phyloP scores from a whole-genome alignment of 1,284 basidiomycete species.

The Leccinum pachyderme region DNA sequence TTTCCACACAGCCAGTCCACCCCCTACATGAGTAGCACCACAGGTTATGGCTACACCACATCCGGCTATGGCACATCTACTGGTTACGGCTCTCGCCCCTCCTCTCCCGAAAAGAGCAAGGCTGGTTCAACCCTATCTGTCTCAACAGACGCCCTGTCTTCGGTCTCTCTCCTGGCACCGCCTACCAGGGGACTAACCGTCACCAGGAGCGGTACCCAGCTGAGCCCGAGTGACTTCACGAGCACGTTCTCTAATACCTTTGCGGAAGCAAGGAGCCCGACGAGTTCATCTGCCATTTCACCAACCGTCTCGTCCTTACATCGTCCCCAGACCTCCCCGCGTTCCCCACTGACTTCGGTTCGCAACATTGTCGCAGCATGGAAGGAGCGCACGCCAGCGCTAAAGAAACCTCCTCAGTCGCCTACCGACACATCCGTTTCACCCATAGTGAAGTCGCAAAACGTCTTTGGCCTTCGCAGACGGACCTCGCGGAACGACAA shows the following conservation, averaged over 20 bases:
- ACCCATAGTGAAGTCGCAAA: constrained; percentile 34
- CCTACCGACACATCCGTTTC: constrained; percentile 27
- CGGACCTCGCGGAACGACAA: constrained; percentile 48
- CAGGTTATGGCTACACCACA: constrained; percentile 30
- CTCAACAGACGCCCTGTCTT: constrained; percentile 32
- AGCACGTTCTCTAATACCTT: constrained; percentile 36
- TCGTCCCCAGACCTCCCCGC: constrained; percentile 53
- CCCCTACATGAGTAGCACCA: constrained; percentile 35
- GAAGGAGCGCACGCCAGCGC: constrained; percentile 63
- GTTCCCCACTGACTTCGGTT: constrained; percentile 68
- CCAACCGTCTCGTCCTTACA: constrained; percentile 40
- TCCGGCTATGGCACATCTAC: constrained; percentile 32
- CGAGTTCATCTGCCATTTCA: constrained; percentile 22
- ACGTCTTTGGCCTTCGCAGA: constrained; percentile 63
- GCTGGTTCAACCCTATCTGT: constrained; percentile 32
- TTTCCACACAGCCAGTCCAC: constrained; percentile 43
- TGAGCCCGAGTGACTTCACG: constrained; percentile 34
- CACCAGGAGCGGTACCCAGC: constrained; percentile 27
- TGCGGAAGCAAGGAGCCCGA: constrained; percentile 25
- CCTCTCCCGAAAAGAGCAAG: constrained; percentile 47
- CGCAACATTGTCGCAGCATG: constrained; percentile 78
- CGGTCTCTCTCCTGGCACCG: constrained; percentile 41
- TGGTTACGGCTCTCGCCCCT: constrained; percentile 39
- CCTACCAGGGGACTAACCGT: constrained; percentile 27
- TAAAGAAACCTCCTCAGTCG: constrained; percentile 26